Conservation (phyloP, 352 stramenopile genomes). For the Globisporangium nunn region DNA sequence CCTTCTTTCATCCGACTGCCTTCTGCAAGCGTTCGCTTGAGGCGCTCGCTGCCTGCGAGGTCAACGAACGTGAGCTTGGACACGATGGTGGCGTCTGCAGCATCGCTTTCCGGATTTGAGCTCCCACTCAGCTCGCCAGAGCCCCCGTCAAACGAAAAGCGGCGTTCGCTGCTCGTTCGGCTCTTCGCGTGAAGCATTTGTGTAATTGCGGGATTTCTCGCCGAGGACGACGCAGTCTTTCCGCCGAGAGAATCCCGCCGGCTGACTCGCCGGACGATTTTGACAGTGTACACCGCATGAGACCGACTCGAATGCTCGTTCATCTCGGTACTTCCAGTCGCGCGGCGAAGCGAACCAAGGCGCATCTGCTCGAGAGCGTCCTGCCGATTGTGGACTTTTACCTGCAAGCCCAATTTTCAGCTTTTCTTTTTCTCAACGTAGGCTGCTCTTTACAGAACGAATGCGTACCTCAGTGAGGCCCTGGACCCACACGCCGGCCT, state of each 20-base stretch:
- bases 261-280: conserved; percentile 54
- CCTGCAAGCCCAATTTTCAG: conserved; percentile 12
- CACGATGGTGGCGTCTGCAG: conserved; percentile 36
- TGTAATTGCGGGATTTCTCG: conserved; percentile 4
- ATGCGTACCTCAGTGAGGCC: conserved; percentile 56
- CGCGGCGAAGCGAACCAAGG: conserved; percentile 58
- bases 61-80: conserved; percentile 88
- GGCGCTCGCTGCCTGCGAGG: conserved; percentile 75
- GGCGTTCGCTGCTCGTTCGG: conserved; percentile 9
- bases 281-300: conserved; percentile 84
- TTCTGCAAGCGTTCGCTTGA: conserved; percentile 82
- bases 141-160: conserved; percentile 12
- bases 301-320: conserved; percentile 86
- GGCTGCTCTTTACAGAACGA: not conserved
- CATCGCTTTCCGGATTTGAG: conserved; percentile 8
- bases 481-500: conserved; percentile 70
- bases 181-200: conserved; percentile 10
- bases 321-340: conserved; percentile 85
- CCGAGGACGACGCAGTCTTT: conserved; percentile 2
- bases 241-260: conserved; percentile 17
- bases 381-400: conserved; percentile 40
- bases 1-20: conserved; percentile 85
- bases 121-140: conserved; percentile 4
- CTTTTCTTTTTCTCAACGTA: too few species aligned
- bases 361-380: conserved; percentile 79